Base-by-base conservation (phyloP, 805 yeast genomes). In the Starmerella ratchasimensis region DNA sequence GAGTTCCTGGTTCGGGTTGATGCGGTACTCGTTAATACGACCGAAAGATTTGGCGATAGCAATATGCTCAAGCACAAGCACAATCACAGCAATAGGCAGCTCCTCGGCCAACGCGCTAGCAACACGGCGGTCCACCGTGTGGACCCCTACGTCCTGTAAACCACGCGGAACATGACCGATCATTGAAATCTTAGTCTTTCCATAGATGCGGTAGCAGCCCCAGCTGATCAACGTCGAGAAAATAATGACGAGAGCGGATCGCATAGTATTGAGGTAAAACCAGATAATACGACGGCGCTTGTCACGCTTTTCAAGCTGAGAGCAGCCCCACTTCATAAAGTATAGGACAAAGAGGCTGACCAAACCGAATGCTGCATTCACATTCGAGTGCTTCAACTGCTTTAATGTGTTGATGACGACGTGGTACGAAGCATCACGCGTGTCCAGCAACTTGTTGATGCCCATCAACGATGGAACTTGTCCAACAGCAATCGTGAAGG, bases 11-110 rank as follows among this genome's bases (percentile, higher is more conserved):
- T 86, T 88, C 34, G 96, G 94, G 42, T 76, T 71, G 51, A 86
- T 77, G 51, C 81, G 82, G 61, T 86, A 86, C 56, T 82, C 94
- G 55, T 86, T 84, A 48, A 84, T 64, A 60, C 96, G 72, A 39
- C 95, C 96, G 54, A 86, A 86, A 1, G 95, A 82, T 59, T 84
- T 86, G 36, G 96, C 68, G 50, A 86, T 86, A 36, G 96, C 84
- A 55, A 86, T 86, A 58, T 86, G 96, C 59, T 86, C 96, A 49
- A 86, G 67, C 46, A 86, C 69, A 50, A 86, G 67, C 43, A 86
- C 75, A 49, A 86, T 78, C 16, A 76, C 70, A 13, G 94, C 78
- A 33, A 86, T 88, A 7, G 96, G 96, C 34, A 86, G 61, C 51
- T 84, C 88, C 3, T 76, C 60, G 11, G 80, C 90, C 57, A 86